phyloP scores from a whole-genome alignment of 148 eudicot genomes.

The Rhododendron ovatum region DNA sequence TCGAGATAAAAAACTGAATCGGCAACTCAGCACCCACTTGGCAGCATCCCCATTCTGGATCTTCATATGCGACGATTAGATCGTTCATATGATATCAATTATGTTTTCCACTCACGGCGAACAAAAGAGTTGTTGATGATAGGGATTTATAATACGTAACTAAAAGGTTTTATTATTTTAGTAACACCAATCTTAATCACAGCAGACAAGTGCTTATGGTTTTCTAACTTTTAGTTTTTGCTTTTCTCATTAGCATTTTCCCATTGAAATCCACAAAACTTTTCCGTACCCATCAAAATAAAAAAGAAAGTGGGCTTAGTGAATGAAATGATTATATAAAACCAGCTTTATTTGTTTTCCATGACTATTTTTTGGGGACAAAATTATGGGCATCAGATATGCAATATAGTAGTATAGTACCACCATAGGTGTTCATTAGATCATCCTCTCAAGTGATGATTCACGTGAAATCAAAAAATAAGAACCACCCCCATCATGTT shows the following conservation, averaged over 20 bases:
- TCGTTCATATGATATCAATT: not conserved
- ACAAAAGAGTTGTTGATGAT: not conserved
- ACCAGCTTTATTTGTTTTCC: not conserved
- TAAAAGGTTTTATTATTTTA: not conserved
- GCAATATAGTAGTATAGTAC: not conserved
- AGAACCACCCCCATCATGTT: not conserved
- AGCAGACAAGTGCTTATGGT: conserved; percentile 13
- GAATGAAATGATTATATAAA: conserved; percentile 8
- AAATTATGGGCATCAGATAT: not conserved
- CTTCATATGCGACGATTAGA: not conserved
- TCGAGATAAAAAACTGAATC: too few relatives aligned
- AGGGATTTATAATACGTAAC: not conserved
- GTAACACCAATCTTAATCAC: conserved; percentile 9
- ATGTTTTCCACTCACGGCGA: not conserved
- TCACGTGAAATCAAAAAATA: not conserved
- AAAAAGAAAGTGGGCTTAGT: conserved; percentile 6
- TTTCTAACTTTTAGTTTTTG: not conserved
- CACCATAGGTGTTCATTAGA: not conserved
- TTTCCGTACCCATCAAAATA: not conserved
- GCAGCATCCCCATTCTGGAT: too few relatives aligned
- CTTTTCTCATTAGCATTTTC: not conserved
- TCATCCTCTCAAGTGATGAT: not conserved
- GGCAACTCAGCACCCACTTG: too few relatives aligned
- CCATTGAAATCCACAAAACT: not conserved
- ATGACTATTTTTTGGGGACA: not conserved